These are phyloP conservation scores for Pichia sp. DNA, from an alignment of 1,139 yeast genomes.

Conservation along the genomic window DNA sequence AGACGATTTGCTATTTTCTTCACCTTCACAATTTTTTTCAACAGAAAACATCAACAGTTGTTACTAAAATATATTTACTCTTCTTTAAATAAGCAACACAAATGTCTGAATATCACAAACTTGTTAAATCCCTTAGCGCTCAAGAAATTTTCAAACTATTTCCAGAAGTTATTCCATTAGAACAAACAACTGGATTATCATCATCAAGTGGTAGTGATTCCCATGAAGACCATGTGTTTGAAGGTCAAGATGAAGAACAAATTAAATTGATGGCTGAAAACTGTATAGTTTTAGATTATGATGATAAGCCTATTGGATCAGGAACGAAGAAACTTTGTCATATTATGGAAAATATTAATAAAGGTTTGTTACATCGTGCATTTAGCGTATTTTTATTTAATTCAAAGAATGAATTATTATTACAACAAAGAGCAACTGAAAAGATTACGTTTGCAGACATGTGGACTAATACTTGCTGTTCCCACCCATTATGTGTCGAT, in stretches of 20 bases:
- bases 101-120: constrained; percentile 36
- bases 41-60: neutral
- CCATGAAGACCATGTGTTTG: constrained; percentile 39
- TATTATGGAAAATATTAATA: constrained; percentile 76
- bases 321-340: constrained; percentile 93
- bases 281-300: constrained; percentile 85
- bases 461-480: constrained; percentile 99
- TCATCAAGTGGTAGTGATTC: constrained; percentile 26
- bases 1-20: neutral
- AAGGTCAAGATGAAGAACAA: constrained; percentile 91
- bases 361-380: constrained; percentile 88
- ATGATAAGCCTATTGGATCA: constrained; percentile 84
- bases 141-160: constrained; percentile 50
- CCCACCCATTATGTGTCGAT: constrained; percentile 86
- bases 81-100: too few relatives aligned
- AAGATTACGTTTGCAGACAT: constrained; percentile 91
- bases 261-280: constrained; percentile 93
- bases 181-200: constrained; percentile 43
- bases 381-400: constrained; percentile 90
- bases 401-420: constrained; percentile 62
- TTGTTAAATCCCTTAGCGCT: constrained; percentile 42
- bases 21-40: neutral
- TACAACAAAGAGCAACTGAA: constrained; percentile 86
- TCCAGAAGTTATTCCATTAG: constrained; percentile 56
- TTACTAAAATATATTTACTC: neutral